These are phyloP conservation scores for Tulasnella sp. DNA, from an alignment of 768 basidiomycete genomes.

Conservation along the genomic window DNA sequence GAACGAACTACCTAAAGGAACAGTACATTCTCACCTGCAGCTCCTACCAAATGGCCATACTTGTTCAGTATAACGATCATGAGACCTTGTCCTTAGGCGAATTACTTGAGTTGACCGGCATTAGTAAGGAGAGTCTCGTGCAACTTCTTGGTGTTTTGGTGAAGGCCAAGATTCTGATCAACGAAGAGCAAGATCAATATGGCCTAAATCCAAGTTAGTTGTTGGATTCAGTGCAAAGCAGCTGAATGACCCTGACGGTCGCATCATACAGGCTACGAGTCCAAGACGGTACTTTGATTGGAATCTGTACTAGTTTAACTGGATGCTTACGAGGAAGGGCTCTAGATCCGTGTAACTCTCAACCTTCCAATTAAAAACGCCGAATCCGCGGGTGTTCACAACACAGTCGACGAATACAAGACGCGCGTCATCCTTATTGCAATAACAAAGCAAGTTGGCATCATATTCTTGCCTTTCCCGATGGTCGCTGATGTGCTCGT, in stretches of 20 bases:
- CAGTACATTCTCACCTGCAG: conserved; percentile 96
- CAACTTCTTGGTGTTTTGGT: conserved; percentile 56
- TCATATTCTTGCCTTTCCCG: neutral
- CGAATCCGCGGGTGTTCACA: conserved; percentile 82
- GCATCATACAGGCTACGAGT: conserved; percentile 33
- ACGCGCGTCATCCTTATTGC: conserved; percentile 45
- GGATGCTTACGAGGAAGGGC: neutral
- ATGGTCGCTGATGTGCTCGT: neutral
- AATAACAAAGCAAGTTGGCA: conserved; percentile 20
- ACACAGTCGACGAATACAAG: conserved; percentile 93
- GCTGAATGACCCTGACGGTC: neutral
- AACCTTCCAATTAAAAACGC: conserved; percentile 81
- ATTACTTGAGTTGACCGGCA: conserved; percentile 69
- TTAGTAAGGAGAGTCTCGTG: conserved; percentile 65
- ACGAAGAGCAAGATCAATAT: conserved; percentile 84
- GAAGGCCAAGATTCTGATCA: conserved; percentile 85
- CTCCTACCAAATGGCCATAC: conserved; percentile 91
- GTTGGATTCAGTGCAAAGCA: neutral
- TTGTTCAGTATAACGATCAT: conserved; percentile 87
- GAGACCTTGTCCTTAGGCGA: conserved; percentile 83
- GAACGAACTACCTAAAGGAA: conserved; percentile 87
- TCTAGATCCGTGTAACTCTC: conserved; percentile 34
- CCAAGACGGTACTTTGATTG: conserved; percentile 33
- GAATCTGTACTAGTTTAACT: neutral
- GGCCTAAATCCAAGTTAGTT: conserved; percentile 77